Base-by-base conservation (phyloP, 257 asterid species). In the Solanum sejunctum region DNA sequence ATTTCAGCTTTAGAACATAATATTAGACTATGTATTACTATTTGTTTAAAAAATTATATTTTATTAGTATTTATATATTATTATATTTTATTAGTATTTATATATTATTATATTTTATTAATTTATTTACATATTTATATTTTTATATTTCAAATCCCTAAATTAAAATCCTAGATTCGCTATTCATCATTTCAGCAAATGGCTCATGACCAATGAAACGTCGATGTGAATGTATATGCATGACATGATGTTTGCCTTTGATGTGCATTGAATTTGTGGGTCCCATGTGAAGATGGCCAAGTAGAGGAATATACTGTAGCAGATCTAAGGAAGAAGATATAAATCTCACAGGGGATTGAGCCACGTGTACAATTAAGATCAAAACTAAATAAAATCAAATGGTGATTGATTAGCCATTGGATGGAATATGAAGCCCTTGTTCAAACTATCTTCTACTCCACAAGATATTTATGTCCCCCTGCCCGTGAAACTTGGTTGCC, bases 291-390 rank as follows among this genome's bases (percentile, higher is more conserved):
- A 39, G 18, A 83, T 86, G 89, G 86, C 84, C 90, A 90, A 81
- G 89, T 88, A 86, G 85, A 56, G n/a, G 26, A 23, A 43, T 23
- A 28, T 5, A 5, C 36, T 32, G 41, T 36, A 23, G n/a, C 20
- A 45, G 10, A 61, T 58, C 84, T 23, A 52, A 32, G 36, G 12
- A 66, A 16, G 84, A 45, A 80, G 90, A 92, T 92, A 63, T 87
- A 91, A 71, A 89, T 88, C 93, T 45, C 36, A 67, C 87, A 63
- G 23, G 28, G 20, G 67, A 84, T 85, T 86, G 87, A 16, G 92
- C 95, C 95, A 92, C 95, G 93, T 89, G 45, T 63, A 18, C 20
- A 39, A 82, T 80, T 51, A 3, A 54, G 11, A 51, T 47, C 39
- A 69, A 15, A 12, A 15, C 9, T 8, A 70, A 70, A 39, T 10